phyloP scores from a whole-genome alignment of 2,329 filamentous ascomycete genomes.

The Cytospora chrysosperma region DNA sequence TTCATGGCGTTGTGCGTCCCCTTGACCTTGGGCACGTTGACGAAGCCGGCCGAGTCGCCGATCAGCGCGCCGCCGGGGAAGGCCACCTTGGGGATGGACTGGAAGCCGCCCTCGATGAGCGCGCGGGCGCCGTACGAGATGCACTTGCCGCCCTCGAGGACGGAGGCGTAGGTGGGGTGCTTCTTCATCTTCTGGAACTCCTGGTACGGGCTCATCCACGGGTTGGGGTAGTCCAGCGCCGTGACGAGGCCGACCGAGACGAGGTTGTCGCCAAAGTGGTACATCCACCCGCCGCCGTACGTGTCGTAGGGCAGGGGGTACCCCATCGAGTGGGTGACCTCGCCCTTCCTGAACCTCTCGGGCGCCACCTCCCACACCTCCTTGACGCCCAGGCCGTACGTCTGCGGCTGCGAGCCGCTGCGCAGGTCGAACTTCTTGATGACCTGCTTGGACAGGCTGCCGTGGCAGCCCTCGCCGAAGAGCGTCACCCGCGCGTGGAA shows the following conservation, averaged over 20 bases:
- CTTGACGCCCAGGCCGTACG: constrained; percentile 91
- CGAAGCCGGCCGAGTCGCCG: constrained; percentile 91
- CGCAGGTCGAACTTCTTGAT: constrained; percentile 92
- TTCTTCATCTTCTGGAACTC: constrained; percentile 99
- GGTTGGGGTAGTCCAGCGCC: constrained; percentile 92
- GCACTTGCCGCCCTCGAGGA: constrained; percentile 95
- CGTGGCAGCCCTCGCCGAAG: constrained; percentile 93
- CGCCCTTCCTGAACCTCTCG: constrained; percentile 84
- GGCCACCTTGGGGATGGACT: constrained; percentile 94
- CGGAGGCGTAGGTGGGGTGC: constrained; percentile 82
- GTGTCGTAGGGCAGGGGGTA: constrained; percentile 86
- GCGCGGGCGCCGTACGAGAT: constrained; percentile 94
- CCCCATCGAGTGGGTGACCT: constrained; percentile 87
- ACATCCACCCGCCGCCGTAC: constrained; percentile 99
- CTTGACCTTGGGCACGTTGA: constrained; percentile 98
- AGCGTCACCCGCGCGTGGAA: constrained; percentile 91
- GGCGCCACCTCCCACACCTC: constrained; percentile 97
- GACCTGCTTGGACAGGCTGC: constrained; percentile 91
- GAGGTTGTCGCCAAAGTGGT: constrained; percentile 97
- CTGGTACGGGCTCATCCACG: constrained; percentile 90
- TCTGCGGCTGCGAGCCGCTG: constrained; percentile 87
- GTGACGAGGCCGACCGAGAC: constrained; percentile 90
- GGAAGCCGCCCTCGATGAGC: constrained; percentile 91
- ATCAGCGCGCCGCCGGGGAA: constrained; percentile 96
- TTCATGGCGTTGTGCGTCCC: constrained; percentile 98